Conservation (phyloP, 441 rosid genomes). For the Croton setiger region DNA sequence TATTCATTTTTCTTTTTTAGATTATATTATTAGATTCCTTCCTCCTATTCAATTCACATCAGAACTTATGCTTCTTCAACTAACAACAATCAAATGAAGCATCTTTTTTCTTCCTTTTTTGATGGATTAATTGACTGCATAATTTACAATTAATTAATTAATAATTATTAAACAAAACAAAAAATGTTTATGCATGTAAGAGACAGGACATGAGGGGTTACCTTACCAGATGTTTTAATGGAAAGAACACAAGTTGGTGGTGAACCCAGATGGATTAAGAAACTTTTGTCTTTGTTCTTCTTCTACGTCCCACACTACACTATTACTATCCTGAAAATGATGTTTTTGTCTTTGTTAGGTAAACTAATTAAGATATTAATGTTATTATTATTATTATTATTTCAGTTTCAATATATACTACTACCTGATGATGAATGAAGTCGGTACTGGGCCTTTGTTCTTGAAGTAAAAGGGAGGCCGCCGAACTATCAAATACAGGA, state of each 20-base stretch:
- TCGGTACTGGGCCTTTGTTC: slow-evolving; percentile 26
- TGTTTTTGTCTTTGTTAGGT: slow-evolving; percentile 24
- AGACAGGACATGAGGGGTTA: slow-evolving; percentile 36
- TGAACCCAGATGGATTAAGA: slow-evolving; percentile 41
- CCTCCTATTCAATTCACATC: no score
- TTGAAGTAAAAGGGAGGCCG: slow-evolving; percentile 32
- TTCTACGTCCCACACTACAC: slow-evolving; percentile 46
- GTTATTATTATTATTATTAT: background rate
- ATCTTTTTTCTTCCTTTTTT: background rate
- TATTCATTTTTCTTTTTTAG: slow-evolving; percentile 23
- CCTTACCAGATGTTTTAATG: slow-evolving; percentile 42
- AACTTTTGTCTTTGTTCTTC: slow-evolving; percentile 48
- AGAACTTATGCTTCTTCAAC: slow-evolving; percentile 13
- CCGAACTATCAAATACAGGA: slow-evolving; percentile 28
- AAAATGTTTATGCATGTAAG: no score
- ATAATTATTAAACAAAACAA: no score
- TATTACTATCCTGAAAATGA: slow-evolving; percentile 42
- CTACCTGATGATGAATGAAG: slow-evolving; percentile 43
- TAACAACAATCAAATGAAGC: background rate
- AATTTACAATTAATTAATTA: no score
- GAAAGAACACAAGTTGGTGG: slow-evolving; percentile 50
- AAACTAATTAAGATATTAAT: background rate
- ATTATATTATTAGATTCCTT: no score
- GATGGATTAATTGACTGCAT: background rate
- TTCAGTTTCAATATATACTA: no score